These are phyloP conservation scores for Sechiopsis laciniata DNA, from an alignment of 306 rosid species.

Conservation along the genomic window DNA sequence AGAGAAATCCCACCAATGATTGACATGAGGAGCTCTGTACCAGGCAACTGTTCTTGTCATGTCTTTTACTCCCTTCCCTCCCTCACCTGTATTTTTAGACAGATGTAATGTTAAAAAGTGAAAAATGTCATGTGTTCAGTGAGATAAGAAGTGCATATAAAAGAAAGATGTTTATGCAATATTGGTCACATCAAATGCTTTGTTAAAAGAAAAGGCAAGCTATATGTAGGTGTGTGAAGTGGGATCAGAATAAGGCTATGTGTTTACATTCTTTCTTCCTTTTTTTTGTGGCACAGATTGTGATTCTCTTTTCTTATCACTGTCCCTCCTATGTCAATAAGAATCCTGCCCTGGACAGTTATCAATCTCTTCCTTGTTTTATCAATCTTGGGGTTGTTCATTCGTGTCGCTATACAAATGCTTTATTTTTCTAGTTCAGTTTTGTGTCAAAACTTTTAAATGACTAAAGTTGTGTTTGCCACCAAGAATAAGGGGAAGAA, in stretches of 20 bases:
- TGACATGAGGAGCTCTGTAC: slow-evolving; percentile 31
- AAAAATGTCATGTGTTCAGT: slow-evolving; percentile 26
- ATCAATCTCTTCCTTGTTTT: slow-evolving; percentile 22
- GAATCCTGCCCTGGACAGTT: slow-evolving; percentile 37
- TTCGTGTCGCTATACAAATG: slow-evolving; percentile 13
- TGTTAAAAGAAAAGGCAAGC: slow-evolving; percentile 30
- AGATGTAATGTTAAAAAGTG: slow-evolving; percentile 29
- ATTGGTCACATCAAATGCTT: slow-evolving; percentile 47
- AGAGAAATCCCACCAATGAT: slow-evolving; percentile 35
- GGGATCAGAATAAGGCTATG: slow-evolving; percentile 55
- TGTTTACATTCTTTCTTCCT: slow-evolving; percentile 16
- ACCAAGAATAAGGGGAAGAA: too few species aligned
- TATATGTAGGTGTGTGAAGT: slow-evolving; percentile 38
- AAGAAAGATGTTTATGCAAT: slow-evolving; percentile 10
- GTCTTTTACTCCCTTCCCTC: slow-evolving; percentile 20
- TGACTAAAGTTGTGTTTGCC: too few species aligned
- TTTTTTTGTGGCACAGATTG: slow-evolving; percentile 32
- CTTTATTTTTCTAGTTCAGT: not conserved
- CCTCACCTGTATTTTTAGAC: slow-evolving; percentile 26
- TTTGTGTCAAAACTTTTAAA: not conserved
- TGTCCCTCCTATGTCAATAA: slow-evolving; percentile 38
- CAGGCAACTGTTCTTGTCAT: slow-evolving; percentile 34
- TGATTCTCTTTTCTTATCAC: slow-evolving; percentile 41
- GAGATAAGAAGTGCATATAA: slow-evolving; percentile 26
- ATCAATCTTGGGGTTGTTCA: not conserved